Percentiles rank a stretch among this genome's conserved stretches.
Conservation (phyloP, 805 yeast genomes). For the Candida xiaguanensis region DNA sequence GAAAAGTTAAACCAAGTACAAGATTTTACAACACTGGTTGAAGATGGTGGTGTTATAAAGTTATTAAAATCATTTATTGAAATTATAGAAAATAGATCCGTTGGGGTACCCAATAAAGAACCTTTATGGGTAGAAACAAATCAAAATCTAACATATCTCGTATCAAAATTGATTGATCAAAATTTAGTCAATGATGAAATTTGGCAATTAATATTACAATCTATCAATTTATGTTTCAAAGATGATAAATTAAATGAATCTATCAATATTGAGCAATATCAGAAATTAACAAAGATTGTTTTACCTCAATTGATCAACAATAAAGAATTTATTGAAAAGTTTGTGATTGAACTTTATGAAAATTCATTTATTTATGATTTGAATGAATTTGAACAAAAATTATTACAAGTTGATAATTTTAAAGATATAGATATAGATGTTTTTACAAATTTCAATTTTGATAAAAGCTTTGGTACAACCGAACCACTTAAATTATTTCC, state of each 20-base stretch:
- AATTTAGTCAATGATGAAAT: constrained; percentile 16
- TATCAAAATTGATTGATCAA: constrained; percentile 24
- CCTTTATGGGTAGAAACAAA: constrained; percentile 54
- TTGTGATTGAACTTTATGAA: constrained; percentile 50
- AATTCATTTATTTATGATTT: constrained; percentile 57
- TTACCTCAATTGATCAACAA: constrained; percentile 32
- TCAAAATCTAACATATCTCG: constrained; percentile 33
- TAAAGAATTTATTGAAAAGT: constrained; percentile 31
- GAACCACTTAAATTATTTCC: constrained; percentile 41
- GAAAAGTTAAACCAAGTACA: constrained; percentile 26
- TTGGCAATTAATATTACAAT: constrained; percentile 42
- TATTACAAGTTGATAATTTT: constrained; percentile 18
- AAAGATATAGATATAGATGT: constrained; percentile 30
- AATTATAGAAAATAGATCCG: constrained; percentile 39
- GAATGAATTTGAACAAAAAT: constrained; percentile 47
- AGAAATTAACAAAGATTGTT: constrained; percentile 36
- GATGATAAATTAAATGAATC: constrained; percentile 12
- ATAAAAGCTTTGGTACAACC: constrained; percentile 62
- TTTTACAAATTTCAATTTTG: constrained; percentile 41
- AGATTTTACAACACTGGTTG: constrained; percentile 33
- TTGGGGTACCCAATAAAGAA: constrained; percentile 13
- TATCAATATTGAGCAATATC: constrained; percentile 45
- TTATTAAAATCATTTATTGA: constrained; percentile 50
- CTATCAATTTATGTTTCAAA: constrained; percentile 40
- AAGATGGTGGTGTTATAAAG: constrained; percentile 44